Base-by-base conservation (phyloP, 2,329 filamentous ascomycete genomes). In the Cordyceps javanica region DNA sequence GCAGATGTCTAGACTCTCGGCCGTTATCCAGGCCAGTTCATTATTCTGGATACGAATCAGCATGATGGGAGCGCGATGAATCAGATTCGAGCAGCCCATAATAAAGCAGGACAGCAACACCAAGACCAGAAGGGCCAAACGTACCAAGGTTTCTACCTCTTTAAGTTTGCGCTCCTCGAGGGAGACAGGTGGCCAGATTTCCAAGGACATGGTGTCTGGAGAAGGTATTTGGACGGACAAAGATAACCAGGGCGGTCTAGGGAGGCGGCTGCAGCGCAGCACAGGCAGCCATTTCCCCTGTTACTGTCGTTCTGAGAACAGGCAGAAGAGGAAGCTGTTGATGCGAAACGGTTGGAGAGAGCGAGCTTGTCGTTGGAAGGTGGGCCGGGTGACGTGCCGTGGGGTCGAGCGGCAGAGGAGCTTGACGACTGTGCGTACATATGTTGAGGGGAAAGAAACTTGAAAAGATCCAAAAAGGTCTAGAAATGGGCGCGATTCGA, bases 161-260 rank as follows among this genome's bases (percentile, higher is more conserved):
- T 77, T 76, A 65, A 69, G 66, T 72, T 77, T 75, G 70, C 83
- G 77, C 64, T 81, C 75, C 30, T 70, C 73, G 3, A 75, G 74
- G 55, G 78, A 70, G 58, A 83, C 69, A 64, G 74, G 74, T 69
- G 82, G 82, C 81, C 81, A 85, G 73, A 84, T 77, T 62, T 77
- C 79, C 63, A 84, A 69, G 61, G 82, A 82, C 82, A 85, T 85
- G 42, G 44, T 50, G 30, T 26, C 14, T 23, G 16, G 9, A 13
- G 11, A 49, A 23, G 34, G 19, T 1, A 36, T n/a, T n/a, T n/a
- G 2, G 9, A 26, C 9, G 30, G 26, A 16, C 1, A 21, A 8
- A 7, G 4, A 34, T 23, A 36, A 28, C 23, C 21, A 21, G 28
- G 16, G 44, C 5, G 34, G 50, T 44, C 38, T 59, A 55, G n/a